Conservation (phyloP, 768 basidiomycete genomes). For the Lentinus tigrinus region DNA sequence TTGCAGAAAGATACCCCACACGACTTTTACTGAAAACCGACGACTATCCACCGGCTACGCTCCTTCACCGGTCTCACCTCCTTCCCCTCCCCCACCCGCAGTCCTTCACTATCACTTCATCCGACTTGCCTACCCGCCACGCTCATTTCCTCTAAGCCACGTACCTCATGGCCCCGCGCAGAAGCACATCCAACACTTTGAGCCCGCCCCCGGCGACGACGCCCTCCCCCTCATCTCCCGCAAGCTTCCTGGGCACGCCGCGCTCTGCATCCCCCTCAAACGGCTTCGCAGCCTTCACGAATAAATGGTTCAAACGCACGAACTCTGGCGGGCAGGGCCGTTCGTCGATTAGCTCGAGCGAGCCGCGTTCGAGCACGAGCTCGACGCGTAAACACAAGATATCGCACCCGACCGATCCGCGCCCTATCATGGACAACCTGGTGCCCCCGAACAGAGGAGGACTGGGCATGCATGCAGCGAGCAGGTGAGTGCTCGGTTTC, state of each 20-base stretch:
- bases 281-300: conserved; percentile 64
- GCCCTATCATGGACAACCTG: conserved; percentile 58
- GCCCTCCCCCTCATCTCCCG: conserved; percentile 21
- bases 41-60: neutral
- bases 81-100: neutral
- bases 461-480: conserved; percentile 35
- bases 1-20: neutral
- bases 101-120: neutral
- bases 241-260: conserved; percentile 34
- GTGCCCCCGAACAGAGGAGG: conserved; percentile 42
- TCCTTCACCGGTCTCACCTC: no score
- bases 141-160: neutral
- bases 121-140: neutral
- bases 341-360: conserved; percentile 30
- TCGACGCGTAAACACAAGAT: conserved; percentile 72
- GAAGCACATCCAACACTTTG: conserved; percentile 35
- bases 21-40: neutral
- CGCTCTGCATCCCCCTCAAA: conserved; percentile 67
- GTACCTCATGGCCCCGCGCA: conserved; percentile 48
- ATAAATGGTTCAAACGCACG: conserved; percentile 70
- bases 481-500: conserved; percentile 45
- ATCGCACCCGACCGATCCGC: conserved; percentile 79
- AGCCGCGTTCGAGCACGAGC: conserved; percentile 50
- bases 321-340: conserved; percentile 47
- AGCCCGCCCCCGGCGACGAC: conserved; percentile 24